phyloP scores from a whole-genome alignment of 768 basidiomycete species.

The Suillus decipiens region DNA sequence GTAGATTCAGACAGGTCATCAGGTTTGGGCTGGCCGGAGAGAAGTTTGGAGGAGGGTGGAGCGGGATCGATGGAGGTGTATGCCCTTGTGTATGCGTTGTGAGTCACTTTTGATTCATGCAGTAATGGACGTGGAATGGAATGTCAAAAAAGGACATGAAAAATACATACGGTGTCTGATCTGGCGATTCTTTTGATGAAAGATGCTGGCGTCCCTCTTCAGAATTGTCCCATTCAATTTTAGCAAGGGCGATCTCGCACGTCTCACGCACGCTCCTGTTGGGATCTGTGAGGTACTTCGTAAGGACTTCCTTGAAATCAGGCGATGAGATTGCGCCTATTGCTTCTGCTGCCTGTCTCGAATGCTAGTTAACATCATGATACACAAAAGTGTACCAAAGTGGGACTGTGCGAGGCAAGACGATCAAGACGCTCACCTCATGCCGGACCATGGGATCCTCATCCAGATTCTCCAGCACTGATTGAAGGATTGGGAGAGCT shows the following conservation, averaged over 20 bases:
- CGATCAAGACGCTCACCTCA: slow-evolving; percentile 58
- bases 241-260: slow-evolving; percentile 94
- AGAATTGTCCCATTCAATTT: slow-evolving; percentile 90
- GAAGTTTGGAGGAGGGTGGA: slow-evolving; percentile 68
- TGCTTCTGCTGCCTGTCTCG: slow-evolving; percentile 89
- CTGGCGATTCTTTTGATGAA: slow-evolving; percentile 30
- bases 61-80: slow-evolving; percentile 92
- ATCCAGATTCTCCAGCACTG: slow-evolving; percentile 63
- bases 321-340: slow-evolving; percentile 88
- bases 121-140: not conserved
- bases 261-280: slow-evolving; percentile 87
- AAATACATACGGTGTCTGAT: slow-evolving; percentile 39
- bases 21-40: slow-evolving; percentile 54
- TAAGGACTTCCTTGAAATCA: slow-evolving; percentile 66
- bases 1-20: slow-evolving; percentile 48
- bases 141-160: not conserved
- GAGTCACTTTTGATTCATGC: not conserved
- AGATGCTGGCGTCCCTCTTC: slow-evolving; percentile 62
- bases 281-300: slow-evolving; percentile 69
- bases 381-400: not conserved
- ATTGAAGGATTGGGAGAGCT: slow-evolving; percentile 80
- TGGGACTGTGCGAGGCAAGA: not conserved
- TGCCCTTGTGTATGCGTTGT: slow-evolving; percentile 40
- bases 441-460: slow-evolving; percentile 98
- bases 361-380: slow-evolving; percentile 15